phyloP scores from a whole-genome alignment of 805 yeast genomes.

The Metschnikowia similis region DNA sequence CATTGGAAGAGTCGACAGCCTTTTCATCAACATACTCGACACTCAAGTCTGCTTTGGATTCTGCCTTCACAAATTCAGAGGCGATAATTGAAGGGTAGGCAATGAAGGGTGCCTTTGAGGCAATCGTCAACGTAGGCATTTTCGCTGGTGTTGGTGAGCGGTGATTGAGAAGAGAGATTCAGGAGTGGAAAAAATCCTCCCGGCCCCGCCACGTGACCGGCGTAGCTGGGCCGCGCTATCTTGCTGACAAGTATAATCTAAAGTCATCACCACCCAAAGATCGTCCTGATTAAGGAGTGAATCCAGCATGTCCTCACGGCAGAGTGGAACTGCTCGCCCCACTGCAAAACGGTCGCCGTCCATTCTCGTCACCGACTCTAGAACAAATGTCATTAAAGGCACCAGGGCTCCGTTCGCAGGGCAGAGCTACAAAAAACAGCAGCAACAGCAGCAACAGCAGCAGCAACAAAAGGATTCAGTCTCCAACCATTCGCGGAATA shows the following conservation, averaged over 20 bases:
- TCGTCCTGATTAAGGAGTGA: background rate
- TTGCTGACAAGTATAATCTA: background rate
- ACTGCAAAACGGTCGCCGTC: slow-evolving; percentile 90
- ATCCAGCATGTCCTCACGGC: slow-evolving; percentile 11
- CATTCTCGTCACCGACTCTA: slow-evolving; percentile 84
- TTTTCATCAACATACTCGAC: slow-evolving; percentile 73
- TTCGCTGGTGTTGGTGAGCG: slow-evolving; percentile 1
- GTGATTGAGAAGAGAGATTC: background rate
- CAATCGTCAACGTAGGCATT: slow-evolving; percentile 57
- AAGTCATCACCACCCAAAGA: background rate
- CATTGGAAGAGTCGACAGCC: slow-evolving; percentile 42
- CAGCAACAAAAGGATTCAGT: slow-evolving; percentile 11
- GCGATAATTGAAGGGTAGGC: slow-evolving; percentile 80
- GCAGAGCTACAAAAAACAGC: slow-evolving; percentile 40
- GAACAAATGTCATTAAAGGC: slow-evolving; percentile 49
- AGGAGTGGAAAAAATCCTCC: slow-evolving; percentile 3
- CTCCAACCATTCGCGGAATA: slow-evolving; percentile 6
- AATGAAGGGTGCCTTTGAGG: slow-evolving; percentile 80
- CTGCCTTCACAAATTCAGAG: slow-evolving; percentile 64
- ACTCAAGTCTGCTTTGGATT: slow-evolving; percentile 45
- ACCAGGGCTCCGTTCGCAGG: slow-evolving; percentile 82
- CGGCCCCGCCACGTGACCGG: slow-evolving; percentile 3
- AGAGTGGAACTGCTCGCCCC: slow-evolving; percentile 31
- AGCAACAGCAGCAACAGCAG: slow-evolving; percentile 28
- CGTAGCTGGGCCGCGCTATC: background rate